Percentiles rank a stretch among this genome's conserved stretches.
These are phyloP conservation scores for Lecanosticta acicola DNA, from an alignment of 2,329 filamentous ascomycete species.

Conservation along the genomic window DNA sequence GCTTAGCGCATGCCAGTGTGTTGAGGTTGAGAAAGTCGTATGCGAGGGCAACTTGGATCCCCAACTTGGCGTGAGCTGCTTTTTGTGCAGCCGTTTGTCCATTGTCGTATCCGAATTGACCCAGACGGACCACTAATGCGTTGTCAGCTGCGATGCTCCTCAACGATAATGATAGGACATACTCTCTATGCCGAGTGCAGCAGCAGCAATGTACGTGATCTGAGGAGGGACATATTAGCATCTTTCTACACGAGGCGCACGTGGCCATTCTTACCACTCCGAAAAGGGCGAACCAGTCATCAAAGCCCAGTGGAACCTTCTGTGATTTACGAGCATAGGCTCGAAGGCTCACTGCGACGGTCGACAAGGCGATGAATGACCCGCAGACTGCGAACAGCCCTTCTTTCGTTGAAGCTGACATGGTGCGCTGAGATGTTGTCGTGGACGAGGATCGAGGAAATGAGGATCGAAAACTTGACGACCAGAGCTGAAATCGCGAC, in stretches of 20 bases:
- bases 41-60: neutral
- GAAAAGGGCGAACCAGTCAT: neutral
- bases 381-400: neutral
- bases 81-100: neutral
- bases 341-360: neutral
- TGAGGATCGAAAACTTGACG: no score
- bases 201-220: neutral
- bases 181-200: neutral
- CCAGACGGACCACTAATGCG: no score
- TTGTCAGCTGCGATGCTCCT: no score
- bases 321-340: neutral
- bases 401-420: neutral
- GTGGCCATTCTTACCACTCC: neutral
- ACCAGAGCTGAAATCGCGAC: no score
- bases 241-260: no score
- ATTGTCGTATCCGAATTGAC: neutral
- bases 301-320: neutral
- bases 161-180: no score
- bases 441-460: no score
- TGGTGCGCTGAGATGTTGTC: no score
- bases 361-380: neutral
- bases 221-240: no score
- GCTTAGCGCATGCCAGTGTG: conserved; percentile 3
- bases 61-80: neutral
- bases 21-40: conserved; percentile 1